Evolutionary conservation across 2,329 filamentous ascomycete genomes (phyloP).

Genomic region (Verticillium dahliae): DNA sequence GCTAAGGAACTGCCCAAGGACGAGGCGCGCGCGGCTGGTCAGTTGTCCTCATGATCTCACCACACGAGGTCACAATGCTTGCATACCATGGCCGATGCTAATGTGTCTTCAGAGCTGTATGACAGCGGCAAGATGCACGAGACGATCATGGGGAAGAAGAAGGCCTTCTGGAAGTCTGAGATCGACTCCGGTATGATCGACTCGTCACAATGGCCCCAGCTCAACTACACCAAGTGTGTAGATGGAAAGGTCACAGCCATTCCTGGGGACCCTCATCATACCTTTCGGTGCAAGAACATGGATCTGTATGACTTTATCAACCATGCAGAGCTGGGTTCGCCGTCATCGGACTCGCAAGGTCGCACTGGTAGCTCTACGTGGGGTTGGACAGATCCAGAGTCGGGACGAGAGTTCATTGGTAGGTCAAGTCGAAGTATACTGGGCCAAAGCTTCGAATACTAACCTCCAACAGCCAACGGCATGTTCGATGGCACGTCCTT

Average conservation of each 20-base stretch:
- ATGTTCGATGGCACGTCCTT: conserved; percentile 34
- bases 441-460: background rate
- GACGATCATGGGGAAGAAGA: conserved; percentile 3
- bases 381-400: conserved; percentile 34
- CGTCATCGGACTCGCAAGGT: conserved; percentile 9
- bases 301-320: conserved; percentile 44
- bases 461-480: conserved; percentile 12
- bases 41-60: background rate
- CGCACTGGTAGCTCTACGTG: conserved; percentile 23
- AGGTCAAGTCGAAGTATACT: background rate
- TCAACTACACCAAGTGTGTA: conserved; percentile 7
- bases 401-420: conserved; percentile 19
- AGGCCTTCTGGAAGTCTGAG: background rate
- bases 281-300: conserved; percentile 12
- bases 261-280: conserved; percentile 11
- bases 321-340: conserved; percentile 42
- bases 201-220: conserved; percentile 5
- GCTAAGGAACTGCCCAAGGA: conserved; percentile 23
- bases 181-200: conserved; percentile 5
- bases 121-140: conserved; percentile 4
- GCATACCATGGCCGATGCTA: background rate
- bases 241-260: conserved; percentile 11
- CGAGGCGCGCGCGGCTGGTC: conserved; percentile 16
- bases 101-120: background rate
- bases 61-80: too few species aligned